Conservation (phyloP, 176 grass and related monocot species). For the Lolium multiflorum region DNA sequence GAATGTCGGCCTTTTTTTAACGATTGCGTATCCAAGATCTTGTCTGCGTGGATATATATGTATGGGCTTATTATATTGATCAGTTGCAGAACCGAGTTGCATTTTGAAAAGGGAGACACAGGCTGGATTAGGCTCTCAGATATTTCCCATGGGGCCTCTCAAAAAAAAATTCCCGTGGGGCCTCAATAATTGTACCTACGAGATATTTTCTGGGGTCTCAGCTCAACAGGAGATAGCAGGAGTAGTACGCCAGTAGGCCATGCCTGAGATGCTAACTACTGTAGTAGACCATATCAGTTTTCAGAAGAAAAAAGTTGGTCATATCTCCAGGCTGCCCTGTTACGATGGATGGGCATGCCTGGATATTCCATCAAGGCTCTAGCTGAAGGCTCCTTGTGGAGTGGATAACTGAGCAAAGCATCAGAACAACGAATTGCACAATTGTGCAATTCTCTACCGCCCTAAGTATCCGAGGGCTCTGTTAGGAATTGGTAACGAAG, state of each 20-base stretch:
- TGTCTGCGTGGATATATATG: neutral
- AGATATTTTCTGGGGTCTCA: neutral
- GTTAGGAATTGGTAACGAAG: too few relatives aligned
- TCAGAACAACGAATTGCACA: too few relatives aligned
- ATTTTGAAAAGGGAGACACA: neutral
- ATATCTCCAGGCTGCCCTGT: neutral
- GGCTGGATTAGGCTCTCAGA: slow-evolving; percentile 20
- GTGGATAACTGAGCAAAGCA: too few relatives aligned
- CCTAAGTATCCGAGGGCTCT: too few relatives aligned
- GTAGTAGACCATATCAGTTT: neutral
- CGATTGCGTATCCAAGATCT: neutral
- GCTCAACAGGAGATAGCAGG: neutral
- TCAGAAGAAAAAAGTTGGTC: neutral
- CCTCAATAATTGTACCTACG: slow-evolving; percentile 47
- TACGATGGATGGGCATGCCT: neutral
- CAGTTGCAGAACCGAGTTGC: slow-evolving; percentile 3
- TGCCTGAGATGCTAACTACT: neutral
- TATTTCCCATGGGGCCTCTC: slow-evolving; percentile 36
- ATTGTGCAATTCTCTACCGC: too few relatives aligned
- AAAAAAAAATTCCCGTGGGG: too few relatives aligned
- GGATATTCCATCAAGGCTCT: slow-evolving; percentile 3
- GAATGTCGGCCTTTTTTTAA: too few relatives aligned
- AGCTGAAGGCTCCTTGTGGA: neutral
- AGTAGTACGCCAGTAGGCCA: neutral
- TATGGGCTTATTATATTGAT: neutral